Evolutionary conservation across 2,329 filamentous ascomycete genomes (phyloP), one percentile per base, ranked within the genome.

Genomic region (Albophoma yamanashiensis): DNA sequence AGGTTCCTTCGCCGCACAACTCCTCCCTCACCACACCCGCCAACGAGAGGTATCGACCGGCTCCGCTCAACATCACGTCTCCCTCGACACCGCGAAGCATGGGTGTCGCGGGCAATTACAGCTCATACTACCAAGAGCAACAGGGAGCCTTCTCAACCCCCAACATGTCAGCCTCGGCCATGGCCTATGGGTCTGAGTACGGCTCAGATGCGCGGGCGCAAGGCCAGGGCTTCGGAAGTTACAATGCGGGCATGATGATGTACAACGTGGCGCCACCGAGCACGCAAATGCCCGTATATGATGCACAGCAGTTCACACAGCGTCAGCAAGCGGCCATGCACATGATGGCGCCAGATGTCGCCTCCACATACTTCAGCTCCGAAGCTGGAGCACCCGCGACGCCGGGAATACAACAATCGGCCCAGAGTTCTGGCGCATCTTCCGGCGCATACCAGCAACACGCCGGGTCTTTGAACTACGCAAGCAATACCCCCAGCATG

Each of bases 301-400:
- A 93, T 74, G 78, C 85, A 70, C 84, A 87, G 71, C 87, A 87
- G 70, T 95, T 91, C 77, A 82, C 87, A 69, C 79, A 86, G 67
- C 87, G 89, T 78, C 89, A 91, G 71, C 83, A 88, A 76, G 85
- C 88, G 80, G 84, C 83, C 62, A 84, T 94, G 76, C 89, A 91
- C 72, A 89, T 91, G 76, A 79, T 84, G 72, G 65, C 71, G 45
- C 70, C 70, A 8, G 73, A 75, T 57, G 71, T 74, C 56, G 66
- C 87, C 70, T 81, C 87, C 77, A 87, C 88, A 70, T 96, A 94
- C 79, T 92, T 91, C 75, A 67, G 64, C 59, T 68, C 73, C 22
- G 72, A 74, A 58, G 59, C 68, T 56, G 68, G 67, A 42, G 67
- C 82, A 64, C 79, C 86, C 61, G 80, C 81, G 66, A 77, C 87